A percentile compares a stretch with the other conserved stretches of the same genome.
phyloP scores from a whole-genome alignment of 139 green algal species.

The Closterium sp. region DNA sequence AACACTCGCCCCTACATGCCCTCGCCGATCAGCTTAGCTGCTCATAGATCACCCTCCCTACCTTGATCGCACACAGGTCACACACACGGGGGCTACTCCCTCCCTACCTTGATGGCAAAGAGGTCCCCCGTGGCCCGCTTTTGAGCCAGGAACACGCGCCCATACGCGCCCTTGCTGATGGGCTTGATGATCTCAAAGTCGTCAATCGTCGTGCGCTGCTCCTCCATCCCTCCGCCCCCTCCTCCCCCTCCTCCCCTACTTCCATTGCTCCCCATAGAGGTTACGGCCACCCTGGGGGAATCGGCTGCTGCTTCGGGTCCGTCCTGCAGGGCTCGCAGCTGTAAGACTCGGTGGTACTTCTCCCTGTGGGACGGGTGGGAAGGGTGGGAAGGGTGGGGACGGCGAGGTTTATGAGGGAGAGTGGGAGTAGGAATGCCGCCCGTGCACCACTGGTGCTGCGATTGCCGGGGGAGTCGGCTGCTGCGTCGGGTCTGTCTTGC shows the following conservation, averaged over 20 bases:
- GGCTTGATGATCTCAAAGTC: conserved; percentile 95
- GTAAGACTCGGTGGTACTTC: neutral
- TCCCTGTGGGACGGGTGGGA: neutral
- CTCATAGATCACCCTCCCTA: too few species aligned
- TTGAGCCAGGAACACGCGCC: conserved; percentile 83
- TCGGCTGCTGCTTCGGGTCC: too few species aligned
- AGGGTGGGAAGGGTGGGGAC: too few species aligned
- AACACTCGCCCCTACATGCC: too few species aligned
- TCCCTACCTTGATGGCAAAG: neutral
- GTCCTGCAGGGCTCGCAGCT: too few species aligned
- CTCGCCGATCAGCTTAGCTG: too few species aligned
- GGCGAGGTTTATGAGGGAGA: too few species aligned
- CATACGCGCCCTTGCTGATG: conserved; percentile 84
- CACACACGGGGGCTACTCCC: too few species aligned
- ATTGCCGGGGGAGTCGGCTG: neutral
- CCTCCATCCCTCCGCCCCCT: neutral
- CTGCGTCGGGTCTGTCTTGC: neutral
- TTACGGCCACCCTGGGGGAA: neutral
- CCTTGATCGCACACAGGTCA: neutral
- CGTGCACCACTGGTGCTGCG: too few species aligned
- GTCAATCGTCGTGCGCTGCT: conserved; percentile 48
- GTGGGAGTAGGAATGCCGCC: too few species aligned
- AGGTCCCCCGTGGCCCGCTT: conserved; percentile 76
- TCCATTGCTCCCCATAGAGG: neutral
- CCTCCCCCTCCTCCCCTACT: neutral